Evolutionary conservation across 345 rosid genomes (phyloP).

Genomic region (Rhodamnia rubescens): DNA sequence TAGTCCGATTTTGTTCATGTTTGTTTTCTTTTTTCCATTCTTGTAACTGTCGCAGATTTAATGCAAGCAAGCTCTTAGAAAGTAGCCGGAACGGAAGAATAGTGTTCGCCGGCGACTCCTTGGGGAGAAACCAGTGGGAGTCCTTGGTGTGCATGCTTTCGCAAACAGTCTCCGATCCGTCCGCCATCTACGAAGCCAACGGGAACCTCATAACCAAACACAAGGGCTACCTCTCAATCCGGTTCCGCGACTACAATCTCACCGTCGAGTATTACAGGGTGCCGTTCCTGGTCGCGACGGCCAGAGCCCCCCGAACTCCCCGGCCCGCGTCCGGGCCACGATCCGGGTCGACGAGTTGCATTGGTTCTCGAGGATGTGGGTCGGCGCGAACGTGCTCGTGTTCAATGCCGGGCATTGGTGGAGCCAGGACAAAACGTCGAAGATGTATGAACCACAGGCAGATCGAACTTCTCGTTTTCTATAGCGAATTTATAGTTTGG

Average conservation of each 20-base stretch:
- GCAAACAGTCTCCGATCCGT: slow-evolving; percentile 38
- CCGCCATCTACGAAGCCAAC: slow-evolving; percentile 55
- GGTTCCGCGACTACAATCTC: slow-evolving; percentile 57
- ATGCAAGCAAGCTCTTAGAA: slow-evolving; percentile 59
- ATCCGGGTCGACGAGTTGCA: slow-evolving; percentile 54
- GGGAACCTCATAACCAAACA: slow-evolving; percentile 70
- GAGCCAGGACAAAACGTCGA: slow-evolving; percentile 56
- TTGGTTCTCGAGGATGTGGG: slow-evolving; percentile 58
- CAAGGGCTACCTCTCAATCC: slow-evolving; percentile 78
- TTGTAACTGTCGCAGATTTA: slow-evolving; percentile 34
- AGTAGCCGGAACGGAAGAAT: slow-evolving; percentile 64
- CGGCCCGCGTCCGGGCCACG: slow-evolving; percentile 21
- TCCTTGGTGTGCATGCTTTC: slow-evolving; percentile 70
- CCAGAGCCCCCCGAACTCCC: slow-evolving; percentile 46
- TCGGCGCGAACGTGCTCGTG: slow-evolving; percentile 56
- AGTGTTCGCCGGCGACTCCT: slow-evolving; percentile 83
- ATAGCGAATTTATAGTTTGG: background rate
- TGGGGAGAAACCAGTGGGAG: slow-evolving; percentile 95
- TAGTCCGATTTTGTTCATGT: background rate
- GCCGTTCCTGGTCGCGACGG: slow-evolving; percentile 54
- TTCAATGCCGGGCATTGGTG: slow-evolving; percentile 89
- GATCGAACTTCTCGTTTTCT: background rate
- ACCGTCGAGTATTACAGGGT: slow-evolving; percentile 67
- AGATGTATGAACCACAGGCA: background rate
- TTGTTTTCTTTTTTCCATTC: background rate